phyloP scores from a whole-genome alignment of 495 filamentous ascomycete genomes.

The Aspergillus mulundensis region DNA sequence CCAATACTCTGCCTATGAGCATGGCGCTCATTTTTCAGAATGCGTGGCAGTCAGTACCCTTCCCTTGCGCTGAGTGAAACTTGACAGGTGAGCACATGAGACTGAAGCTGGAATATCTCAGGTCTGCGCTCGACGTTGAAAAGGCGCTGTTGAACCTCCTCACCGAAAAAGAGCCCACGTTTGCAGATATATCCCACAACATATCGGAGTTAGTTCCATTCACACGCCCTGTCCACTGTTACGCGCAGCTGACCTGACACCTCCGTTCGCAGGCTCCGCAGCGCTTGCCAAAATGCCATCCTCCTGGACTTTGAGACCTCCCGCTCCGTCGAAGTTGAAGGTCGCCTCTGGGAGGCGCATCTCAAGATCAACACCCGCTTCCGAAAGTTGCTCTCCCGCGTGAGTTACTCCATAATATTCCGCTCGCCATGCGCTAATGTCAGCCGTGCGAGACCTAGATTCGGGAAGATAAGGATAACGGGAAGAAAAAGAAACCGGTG shows the following conservation, averaged over 20 bases:
- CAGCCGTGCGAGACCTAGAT: constrained; percentile 33
- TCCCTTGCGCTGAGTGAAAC: not conserved
- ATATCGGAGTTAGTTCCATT: constrained; percentile 52
- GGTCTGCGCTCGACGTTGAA: constrained; percentile 45
- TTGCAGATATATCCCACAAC: constrained; percentile 53
- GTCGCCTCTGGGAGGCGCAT: constrained; percentile 75
- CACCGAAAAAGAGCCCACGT: constrained; percentile 50
- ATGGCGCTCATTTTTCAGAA: constrained; percentile 50
- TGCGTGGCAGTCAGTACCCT: constrained; percentile 48
- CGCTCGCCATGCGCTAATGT: constrained; percentile 11
- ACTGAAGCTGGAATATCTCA: constrained; percentile 27
- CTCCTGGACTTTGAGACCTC: constrained; percentile 72
- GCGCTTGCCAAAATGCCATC: constrained; percentile 64
- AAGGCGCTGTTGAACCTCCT: constrained; percentile 46
- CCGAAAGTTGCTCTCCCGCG: constrained; percentile 55
- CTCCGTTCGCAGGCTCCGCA: constrained; percentile 55
- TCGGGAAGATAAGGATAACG: constrained; percentile 43
- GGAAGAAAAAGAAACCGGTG: constrained; percentile 65
- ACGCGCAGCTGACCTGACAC: constrained; percentile 23
- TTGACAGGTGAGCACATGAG: constrained; percentile 1
- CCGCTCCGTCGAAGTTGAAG: constrained; percentile 57
- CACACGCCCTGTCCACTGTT: constrained; percentile 2
- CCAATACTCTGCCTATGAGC: constrained; percentile 17
- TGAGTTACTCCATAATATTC: constrained; percentile 24
- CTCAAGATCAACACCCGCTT: constrained; percentile 71